Percentiles rank a stretch among this genome's conserved stretches.
Conservation (phyloP, 495 filamentous ascomycete genomes). For the Elaphomyces granulatus region DNA sequence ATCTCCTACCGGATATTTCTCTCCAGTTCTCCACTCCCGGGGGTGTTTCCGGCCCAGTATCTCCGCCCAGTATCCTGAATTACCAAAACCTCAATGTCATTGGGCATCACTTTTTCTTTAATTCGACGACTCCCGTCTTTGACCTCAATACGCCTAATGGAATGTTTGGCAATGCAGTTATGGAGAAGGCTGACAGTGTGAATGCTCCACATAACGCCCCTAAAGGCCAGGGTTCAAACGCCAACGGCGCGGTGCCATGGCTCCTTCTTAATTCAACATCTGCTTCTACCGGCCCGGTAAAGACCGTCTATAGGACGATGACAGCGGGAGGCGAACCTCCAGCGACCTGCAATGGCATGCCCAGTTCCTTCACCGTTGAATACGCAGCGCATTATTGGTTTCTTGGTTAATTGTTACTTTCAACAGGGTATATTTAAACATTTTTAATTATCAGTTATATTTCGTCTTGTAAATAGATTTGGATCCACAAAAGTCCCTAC, state of each 20-base stretch:
- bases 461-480: too few relatives aligned
- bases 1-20: slow-evolving; percentile 69
- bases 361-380: slow-evolving; percentile 48
- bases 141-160: slow-evolving; percentile 45
- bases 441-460: background rate
- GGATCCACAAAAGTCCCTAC: too few relatives aligned
- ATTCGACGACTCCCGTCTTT: slow-evolving; percentile 60
- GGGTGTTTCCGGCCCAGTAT: slow-evolving; percentile 9
- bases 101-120: slow-evolving; percentile 67
- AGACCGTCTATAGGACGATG: slow-evolving; percentile 69
- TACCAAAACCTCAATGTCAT: slow-evolving; percentile 37
- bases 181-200: slow-evolving; percentile 39
- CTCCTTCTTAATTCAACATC: slow-evolving; percentile 33
- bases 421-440: background rate
- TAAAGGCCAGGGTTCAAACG: background rate
- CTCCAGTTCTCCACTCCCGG: slow-evolving; percentile 30
- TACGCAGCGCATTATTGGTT: slow-evolving; percentile 70
- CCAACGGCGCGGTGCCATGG: slow-evolving; percentile 45
- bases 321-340: slow-evolving; percentile 75
- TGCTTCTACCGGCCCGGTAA: slow-evolving; percentile 45
- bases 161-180: slow-evolving; percentile 45
- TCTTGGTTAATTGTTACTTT: slow-evolving; percentile 10
- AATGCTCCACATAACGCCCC: slow-evolving; percentile 36
- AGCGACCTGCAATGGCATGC: slow-evolving; percentile 52
- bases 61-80: slow-evolving; percentile 20